These are phyloP conservation scores for Starmerella asiatica DNA, from an alignment of 805 yeast genomes.

Conservation along the genomic window DNA sequence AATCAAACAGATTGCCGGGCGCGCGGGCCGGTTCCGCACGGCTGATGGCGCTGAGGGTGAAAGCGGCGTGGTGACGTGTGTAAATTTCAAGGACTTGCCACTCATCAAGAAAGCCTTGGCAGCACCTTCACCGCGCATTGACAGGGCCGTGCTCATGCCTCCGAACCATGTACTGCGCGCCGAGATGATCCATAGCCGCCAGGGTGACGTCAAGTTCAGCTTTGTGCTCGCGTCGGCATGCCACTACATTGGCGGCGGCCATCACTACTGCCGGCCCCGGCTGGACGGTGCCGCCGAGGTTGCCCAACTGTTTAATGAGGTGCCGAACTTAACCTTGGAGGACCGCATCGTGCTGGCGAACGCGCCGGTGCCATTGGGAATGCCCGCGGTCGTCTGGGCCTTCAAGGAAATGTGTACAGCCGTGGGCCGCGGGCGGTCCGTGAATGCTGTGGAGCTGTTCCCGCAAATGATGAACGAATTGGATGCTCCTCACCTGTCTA, in stretches of 20 bases:
- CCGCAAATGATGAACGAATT: conserved; percentile 10
- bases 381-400: conserved; percentile 31
- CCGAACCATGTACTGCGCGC: conserved; percentile 59
- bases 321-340: conserved; percentile 35
- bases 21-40: conserved; percentile 73
- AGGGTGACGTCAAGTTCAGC: conserved; percentile 7
- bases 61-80: conserved; percentile 17
- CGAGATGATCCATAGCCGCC: conserved; percentile 28
- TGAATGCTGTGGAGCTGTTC: conserved; percentile 41
- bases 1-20: conserved; percentile 85
- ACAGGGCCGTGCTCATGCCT: conserved; percentile 68
- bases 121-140: conserved; percentile 25
- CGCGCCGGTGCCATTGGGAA: conserved; percentile 41
- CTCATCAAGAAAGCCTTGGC: conserved; percentile 12
- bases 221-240: conserved; percentile 1
- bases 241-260: not conserved
- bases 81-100: conserved; percentile 1
- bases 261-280: conserved; percentile 6
- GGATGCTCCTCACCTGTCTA: not conserved
- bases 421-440: conserved; percentile 42
- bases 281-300: conserved; percentile 21
- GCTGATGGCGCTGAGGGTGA: conserved; percentile 35
- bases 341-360: conserved; percentile 47
- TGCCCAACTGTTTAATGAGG: conserved; percentile 34
- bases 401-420: conserved; percentile 38